Percentiles rank a stretch among this genome's conserved stretches.
phyloP scores from a whole-genome alignment of 2,329 filamentous ascomycete species.

The Ascochyta pisi region DNA sequence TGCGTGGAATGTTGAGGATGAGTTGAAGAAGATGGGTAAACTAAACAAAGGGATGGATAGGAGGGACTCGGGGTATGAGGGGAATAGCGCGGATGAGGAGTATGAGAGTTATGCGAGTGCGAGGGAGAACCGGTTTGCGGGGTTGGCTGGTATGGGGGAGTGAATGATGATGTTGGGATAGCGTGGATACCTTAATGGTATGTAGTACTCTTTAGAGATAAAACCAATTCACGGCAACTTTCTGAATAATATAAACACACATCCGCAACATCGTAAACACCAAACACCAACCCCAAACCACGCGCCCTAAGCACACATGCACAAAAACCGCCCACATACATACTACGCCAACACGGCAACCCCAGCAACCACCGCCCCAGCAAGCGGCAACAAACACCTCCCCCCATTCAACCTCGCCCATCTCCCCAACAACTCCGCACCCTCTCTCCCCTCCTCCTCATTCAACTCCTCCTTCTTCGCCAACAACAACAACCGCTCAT shows the following conservation, averaged over 20 bases:
- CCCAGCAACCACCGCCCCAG: neutral
- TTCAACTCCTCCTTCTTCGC: neutral
- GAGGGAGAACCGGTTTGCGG: conserved; percentile 53
- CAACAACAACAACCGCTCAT: neutral
- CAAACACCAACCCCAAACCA: too few relatives aligned
- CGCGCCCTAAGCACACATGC: too few relatives aligned
- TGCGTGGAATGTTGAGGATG: conserved; percentile 71
- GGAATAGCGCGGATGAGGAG: conserved; percentile 30
- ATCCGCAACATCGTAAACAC: too few relatives aligned
- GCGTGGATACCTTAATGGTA: neutral
- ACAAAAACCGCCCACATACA: too few relatives aligned
- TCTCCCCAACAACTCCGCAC: neutral
- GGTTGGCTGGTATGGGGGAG: conserved; percentile 27
- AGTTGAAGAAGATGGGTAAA: conserved; percentile 48
- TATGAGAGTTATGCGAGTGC: conserved; percentile 47
- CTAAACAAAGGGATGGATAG: conserved; percentile 18
- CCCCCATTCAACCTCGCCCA: neutral
- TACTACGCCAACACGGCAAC: neutral
- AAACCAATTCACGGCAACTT: too few relatives aligned
- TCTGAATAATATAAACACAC: too few relatives aligned
- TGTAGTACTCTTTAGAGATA: neutral
- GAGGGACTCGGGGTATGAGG: conserved; percentile 12
- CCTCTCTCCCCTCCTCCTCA: neutral
- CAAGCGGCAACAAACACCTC: conserved; percentile 8
- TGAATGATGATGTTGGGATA: neutral